Evolutionary conservation across 495 filamentous ascomycete genomes (phyloP), one percentile per base, ranked within the genome.

Genomic region (Neurospora intermedia): DNA sequence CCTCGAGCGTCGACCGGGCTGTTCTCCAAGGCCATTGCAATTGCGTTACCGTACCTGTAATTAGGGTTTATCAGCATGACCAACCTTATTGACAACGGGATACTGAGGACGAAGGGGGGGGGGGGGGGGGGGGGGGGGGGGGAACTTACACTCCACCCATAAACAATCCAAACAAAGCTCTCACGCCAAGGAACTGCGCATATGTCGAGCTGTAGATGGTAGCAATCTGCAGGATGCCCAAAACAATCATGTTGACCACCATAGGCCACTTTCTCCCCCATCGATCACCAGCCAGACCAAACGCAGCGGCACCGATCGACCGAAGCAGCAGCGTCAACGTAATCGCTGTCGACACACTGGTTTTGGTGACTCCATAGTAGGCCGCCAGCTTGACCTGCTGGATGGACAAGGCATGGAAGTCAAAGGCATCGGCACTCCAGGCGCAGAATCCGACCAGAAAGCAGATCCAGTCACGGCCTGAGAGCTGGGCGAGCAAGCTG

Each of bases 201-300:
- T 91, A 94, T 0, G 88, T 93, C 0, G 73, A 70, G 76, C 87
- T 87, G 77, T 91, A 94, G 75, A 91, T 91, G 23, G 91, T 93
- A 4, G 86, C 91, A 74, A 94, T 87, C 79, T 94, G 90, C 43
- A 94, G 81, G 5, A 88, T 74, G 9, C 88, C 84, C 41, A 88
- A 81, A 4, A 89, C 78, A 46, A 92, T 81, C 86, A 93, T 88
- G 79, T 93, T 93, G 74, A 87, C 70, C 13, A 93, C 88, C 90
- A 93, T 91, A 8, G 92, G 91, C 88, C 90, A 94, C 82, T 93
- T 93, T 66, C 91, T 87, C n/a, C 92, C 92, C 80, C 87, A 93
- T 31, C 85, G 86, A 75, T 94, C 92, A 69, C 89, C 91, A 1
- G 89, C 88, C 38, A 94, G 83, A 66, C 92, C 92, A 70, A 94